Conservation (phyloP, 2,329 filamentous ascomycete genomes). For the Aspergillus oerlinghausenensis region DNA sequence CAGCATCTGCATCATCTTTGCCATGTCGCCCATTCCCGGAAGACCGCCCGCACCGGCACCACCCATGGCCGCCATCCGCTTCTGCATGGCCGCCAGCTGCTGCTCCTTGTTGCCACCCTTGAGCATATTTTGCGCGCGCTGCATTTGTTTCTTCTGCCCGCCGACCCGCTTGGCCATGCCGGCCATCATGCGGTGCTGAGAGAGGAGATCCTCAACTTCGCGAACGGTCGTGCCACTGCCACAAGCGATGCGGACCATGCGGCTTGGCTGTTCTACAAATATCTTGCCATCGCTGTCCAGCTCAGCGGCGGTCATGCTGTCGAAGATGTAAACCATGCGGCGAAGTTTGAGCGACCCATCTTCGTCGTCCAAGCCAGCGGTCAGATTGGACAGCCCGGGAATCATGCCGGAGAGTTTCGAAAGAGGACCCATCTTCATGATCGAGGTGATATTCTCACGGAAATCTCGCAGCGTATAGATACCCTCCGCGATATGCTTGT, state of each 20-base stretch:
- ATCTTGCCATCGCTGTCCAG: constrained; percentile 93
- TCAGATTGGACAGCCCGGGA: constrained; percentile 86
- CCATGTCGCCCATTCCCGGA: constrained; percentile 72
- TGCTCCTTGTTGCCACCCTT: constrained; percentile 86
- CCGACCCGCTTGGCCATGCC: constrained; percentile 99
- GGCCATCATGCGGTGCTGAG: constrained; percentile 97
- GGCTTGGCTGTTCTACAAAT: constrained; percentile 83
- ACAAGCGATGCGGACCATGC: constrained; percentile 86
- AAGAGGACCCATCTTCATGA: constrained; percentile 99
- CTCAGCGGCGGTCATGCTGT: constrained; percentile 95
- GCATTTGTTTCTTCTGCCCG: constrained; percentile 96
- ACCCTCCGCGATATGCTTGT: constrained; percentile 96
- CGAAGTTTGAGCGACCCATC: constrained; percentile 91
- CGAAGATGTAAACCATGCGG: constrained; percentile 98
- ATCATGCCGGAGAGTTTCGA: constrained; percentile 99
- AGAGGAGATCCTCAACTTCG: constrained; percentile 95
- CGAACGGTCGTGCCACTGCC: constrained; percentile 86
- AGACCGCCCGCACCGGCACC: constrained; percentile 58
- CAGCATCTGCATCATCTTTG: constrained; percentile 97
- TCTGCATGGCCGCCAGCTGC: constrained; percentile 96
- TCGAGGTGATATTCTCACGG: constrained; percentile 90
- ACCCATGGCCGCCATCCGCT: constrained; percentile 88
- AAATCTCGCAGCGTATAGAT: constrained; percentile 94
- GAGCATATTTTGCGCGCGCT: constrained; percentile 85
- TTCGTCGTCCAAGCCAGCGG: constrained; percentile 94